Evolutionary conservation across 1,284 basidiomycete genomes (phyloP), one percentile per base, ranked within the genome.

Genomic region (Athelia sp.): DNA sequence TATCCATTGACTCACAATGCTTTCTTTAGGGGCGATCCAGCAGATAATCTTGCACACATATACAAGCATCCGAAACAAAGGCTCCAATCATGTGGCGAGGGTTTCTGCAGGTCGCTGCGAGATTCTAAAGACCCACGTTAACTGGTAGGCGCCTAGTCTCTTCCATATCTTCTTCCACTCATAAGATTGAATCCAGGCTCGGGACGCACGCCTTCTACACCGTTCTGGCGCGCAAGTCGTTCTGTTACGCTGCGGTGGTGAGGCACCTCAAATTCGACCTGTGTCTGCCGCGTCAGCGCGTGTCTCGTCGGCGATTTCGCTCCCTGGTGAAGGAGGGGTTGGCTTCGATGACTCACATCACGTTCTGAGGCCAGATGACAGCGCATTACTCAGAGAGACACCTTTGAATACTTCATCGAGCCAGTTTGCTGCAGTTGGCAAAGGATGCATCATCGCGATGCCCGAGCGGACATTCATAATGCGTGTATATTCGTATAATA

Each of bases 181-280:
- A 29, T 29, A 4, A 23, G 31, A 45, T 42, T 21, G n/a, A n/a
- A n/a, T n/a, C n/a, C 58, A 94, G 91, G 84, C 74, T 95, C n/a
- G 90, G 91, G 14, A 75, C 74, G 43, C 81, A 84, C 52, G 91
- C 91, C 1, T 90, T 93, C 61, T 73, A 81, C 55, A 69, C 75
- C 11, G 76, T 91, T 31, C 64, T 94, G 3, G 71, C 71, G 2
- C 71, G 67, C 26, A 87, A 82, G 55, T 71, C 78, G 21, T 69
- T 74, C 15, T 62, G 62, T 6, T 85, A 87, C 60, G 48, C 57
- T 2, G 55, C 66, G 1, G 43, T 87, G 2, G 57, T 87, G 48
- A 72, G 63, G 50, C 62, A 64, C 46, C 66, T 89, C n/a, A 64
- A 64, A 14, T 71, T 73, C 40, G 78, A 84, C 49, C 62, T 86